These are phyloP conservation scores for Pseudonitzschia pungens DNA, from an alignment of 108 stramenopile genomes.

Conservation along the genomic window DNA sequence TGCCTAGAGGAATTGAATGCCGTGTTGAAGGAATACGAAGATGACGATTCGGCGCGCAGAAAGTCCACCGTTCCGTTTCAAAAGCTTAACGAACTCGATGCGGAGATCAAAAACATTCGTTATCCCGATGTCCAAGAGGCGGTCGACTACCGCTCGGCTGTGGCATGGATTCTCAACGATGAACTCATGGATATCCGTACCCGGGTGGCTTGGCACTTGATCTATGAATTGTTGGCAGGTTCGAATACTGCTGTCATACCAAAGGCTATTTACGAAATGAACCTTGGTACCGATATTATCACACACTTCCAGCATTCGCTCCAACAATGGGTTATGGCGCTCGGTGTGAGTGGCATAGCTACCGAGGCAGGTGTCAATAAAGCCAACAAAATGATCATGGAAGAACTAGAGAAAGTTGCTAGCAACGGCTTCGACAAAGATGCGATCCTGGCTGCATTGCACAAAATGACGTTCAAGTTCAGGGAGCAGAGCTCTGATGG, in stretches of 20 bases:
- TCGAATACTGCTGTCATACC: slow-evolving; percentile 60
- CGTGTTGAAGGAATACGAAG: slow-evolving; percentile 61
- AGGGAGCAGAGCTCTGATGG: slow-evolving; percentile 77
- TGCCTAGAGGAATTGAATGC: slow-evolving; percentile 40
- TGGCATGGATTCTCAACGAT: slow-evolving; percentile 90
- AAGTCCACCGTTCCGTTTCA: slow-evolving; percentile 47
- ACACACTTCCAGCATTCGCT: slow-evolving; percentile 31
- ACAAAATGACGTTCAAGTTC: slow-evolving; percentile 78
- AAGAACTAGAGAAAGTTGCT: slow-evolving; percentile 56
- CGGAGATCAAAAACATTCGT: slow-evolving; percentile 28
- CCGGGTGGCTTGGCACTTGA: slow-evolving; percentile 69
- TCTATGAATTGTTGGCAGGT: slow-evolving; percentile 82
- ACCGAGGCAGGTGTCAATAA: slow-evolving; percentile 41
- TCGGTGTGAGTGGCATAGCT: slow-evolving; percentile 80
- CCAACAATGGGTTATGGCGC: slow-evolving; percentile 51
- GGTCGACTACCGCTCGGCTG: slow-evolving; percentile 60
- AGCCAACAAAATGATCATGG: slow-evolving; percentile 57
- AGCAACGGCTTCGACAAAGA: slow-evolving; percentile 76
- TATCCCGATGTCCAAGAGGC: slow-evolving; percentile 50
- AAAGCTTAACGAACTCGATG: slow-evolving; percentile 37
- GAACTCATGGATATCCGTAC: slow-evolving; percentile 61
- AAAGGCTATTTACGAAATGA: slow-evolving; percentile 43
- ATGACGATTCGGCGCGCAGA: slow-evolving; percentile 37
- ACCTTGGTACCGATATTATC: slow-evolving; percentile 50
- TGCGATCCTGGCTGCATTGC: slow-evolving; percentile 75